Evolutionary conservation across 148 eudicot species (phyloP).

Genomic region (Fallopia convolvulus): DNA sequence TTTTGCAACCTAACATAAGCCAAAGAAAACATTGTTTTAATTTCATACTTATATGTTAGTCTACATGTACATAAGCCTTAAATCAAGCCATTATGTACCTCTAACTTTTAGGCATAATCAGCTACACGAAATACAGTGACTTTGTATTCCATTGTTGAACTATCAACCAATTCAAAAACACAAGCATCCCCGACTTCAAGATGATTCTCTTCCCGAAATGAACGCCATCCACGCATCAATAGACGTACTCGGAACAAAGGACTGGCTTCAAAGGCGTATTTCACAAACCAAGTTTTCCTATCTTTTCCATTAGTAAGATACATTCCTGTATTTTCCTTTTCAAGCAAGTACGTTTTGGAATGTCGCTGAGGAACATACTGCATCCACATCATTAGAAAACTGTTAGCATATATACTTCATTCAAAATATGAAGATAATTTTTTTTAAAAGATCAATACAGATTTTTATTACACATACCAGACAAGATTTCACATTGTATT

Average conservation of each 20-base stretch:
- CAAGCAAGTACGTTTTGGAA: background rate
- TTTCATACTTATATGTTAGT: background rate
- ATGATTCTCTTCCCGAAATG: background rate
- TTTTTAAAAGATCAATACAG: no score
- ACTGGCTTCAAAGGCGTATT: background rate
- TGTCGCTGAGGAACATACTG: background rate
- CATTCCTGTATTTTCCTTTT: background rate
- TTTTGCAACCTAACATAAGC: background rate
- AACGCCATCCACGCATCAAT: background rate
- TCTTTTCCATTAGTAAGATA: background rate
- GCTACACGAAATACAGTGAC: background rate
- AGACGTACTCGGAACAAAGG: background rate
- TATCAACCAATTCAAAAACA: background rate
- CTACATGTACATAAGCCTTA: no score
- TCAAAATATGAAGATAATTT: no score
- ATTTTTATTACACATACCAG: background rate
- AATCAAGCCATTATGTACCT: no score
- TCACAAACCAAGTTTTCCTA: background rate
- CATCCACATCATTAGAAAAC: background rate
- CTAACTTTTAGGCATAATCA: background rate
- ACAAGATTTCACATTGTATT: background rate
- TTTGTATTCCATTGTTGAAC: background rate
- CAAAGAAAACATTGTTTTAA: background rate
- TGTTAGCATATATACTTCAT: no score
- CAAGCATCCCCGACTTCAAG: background rate